phyloP scores from a whole-genome alignment of 2,329 filamentous ascomycete species.

The Sporothrix inflata region DNA sequence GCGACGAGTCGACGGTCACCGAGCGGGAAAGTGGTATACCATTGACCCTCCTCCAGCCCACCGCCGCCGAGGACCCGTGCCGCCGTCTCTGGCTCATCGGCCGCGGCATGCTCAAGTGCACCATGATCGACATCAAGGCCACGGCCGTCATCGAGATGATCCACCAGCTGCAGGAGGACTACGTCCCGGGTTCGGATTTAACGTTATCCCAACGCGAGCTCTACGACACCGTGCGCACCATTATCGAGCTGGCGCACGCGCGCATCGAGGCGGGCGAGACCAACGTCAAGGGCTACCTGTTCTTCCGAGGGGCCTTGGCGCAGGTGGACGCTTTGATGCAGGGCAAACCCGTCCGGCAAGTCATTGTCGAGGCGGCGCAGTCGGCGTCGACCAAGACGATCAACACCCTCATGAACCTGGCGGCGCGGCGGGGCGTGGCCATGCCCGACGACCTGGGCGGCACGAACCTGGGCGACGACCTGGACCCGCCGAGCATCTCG shows the following conservation, averaged over 20 bases:
- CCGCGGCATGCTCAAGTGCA: constrained; percentile 34
- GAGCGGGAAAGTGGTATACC: neutral
- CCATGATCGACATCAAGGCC: constrained; percentile 31
- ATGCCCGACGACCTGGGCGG: constrained; percentile 24
- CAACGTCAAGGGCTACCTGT: constrained; percentile 33
- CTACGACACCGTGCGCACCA: constrained; percentile 28
- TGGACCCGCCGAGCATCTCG: constrained; percentile 14
- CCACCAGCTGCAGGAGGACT: constrained; percentile 34
- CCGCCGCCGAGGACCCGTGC: constrained; percentile 24
- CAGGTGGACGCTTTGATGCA: constrained; percentile 33
- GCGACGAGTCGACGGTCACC: neutral
- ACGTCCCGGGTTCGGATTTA: constrained; percentile 30
- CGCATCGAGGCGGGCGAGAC: constrained; percentile 35
- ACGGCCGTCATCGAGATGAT: constrained; percentile 32
- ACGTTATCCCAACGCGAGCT: constrained; percentile 34
- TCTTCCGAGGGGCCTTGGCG: constrained; percentile 31
- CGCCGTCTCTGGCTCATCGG: constrained; percentile 31
- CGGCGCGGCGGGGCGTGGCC: neutral
- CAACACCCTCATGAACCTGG: constrained; percentile 14
- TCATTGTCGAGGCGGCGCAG: constrained; percentile 26
- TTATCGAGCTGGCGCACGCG: constrained; percentile 18
- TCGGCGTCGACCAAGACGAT: neutral
- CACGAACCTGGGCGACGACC: neutral
- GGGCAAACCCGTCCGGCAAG: constrained; percentile 24
- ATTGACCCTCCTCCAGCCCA: neutral